A percentile compares a stretch with the other conserved stretches of the same genome.
These are phyloP conservation scores for Phlebiopsis flavidoalba DNA, from an alignment of 768 basidiomycete genomes.

Conservation along the genomic window DNA sequence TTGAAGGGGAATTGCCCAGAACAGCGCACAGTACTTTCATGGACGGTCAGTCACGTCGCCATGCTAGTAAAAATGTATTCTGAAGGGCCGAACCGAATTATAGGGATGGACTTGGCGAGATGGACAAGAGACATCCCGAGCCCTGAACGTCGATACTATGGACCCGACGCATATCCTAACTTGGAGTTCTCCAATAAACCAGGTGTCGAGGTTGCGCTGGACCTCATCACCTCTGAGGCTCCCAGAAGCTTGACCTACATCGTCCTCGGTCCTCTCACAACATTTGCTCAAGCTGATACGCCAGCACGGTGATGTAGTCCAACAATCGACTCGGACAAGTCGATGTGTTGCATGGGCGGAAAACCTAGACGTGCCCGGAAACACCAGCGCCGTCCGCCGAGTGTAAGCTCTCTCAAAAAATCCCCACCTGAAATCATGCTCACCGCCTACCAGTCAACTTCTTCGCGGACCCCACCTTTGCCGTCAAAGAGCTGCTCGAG, in stretches of 20 bases:
- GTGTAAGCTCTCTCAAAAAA: conserved; percentile 44
- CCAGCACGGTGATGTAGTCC: conserved; percentile 46
- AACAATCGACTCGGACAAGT: conserved; percentile 63
- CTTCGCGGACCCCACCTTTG: conserved; percentile 81
- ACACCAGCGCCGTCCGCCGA: conserved; percentile 78
- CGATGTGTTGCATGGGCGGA: conserved; percentile 91
- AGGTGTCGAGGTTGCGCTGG: conserved; percentile 49
- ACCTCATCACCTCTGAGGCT: conserved; percentile 48
- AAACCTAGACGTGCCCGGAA: conserved; percentile 89
- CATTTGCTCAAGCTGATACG: conserved; percentile 66
- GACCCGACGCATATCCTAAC: conserved; percentile 28
- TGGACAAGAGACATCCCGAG: conserved; percentile 64
- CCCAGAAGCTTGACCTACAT: conserved; percentile 62
- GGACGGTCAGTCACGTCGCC: conserved; percentile 45
- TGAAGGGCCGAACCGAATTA: background rate
- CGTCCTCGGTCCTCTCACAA: conserved; percentile 74
- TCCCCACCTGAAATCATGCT: background rate
- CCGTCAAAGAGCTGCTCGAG: conserved; percentile 64
- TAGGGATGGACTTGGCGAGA: conserved; percentile 68
- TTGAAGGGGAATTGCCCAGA: conserved; percentile 65
- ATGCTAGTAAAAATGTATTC: background rate
- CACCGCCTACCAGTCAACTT: conserved; percentile 57
- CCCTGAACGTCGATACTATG: conserved; percentile 32
- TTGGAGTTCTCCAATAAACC: conserved; percentile 42
- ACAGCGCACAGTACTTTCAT: conserved; percentile 83